Conservation (phyloP, 805 yeast genomes). For the Clavispora santaluciae region DNA sequence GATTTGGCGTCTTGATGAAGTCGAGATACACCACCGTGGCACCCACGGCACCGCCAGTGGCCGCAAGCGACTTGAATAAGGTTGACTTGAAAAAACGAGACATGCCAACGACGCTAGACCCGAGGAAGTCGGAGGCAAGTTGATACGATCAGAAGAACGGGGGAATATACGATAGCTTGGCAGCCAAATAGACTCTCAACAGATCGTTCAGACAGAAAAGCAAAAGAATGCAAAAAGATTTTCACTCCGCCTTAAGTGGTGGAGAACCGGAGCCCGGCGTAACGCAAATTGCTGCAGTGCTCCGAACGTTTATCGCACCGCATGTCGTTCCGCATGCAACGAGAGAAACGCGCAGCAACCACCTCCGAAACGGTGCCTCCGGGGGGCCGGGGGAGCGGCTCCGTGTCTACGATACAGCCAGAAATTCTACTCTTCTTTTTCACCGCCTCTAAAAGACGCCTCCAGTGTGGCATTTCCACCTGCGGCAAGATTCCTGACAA, state of each 20-base stretch:
- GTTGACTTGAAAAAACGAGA: constrained; percentile 18
- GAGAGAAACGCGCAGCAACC: neutral
- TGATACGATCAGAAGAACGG: neutral
- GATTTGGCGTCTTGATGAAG: constrained; percentile 32
- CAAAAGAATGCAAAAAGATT: neutral
- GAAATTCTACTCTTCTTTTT: no score
- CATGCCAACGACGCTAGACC: constrained; percentile 4
- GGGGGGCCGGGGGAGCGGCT: no score
- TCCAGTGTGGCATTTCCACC: no score
- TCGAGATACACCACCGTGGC: constrained; percentile 37
- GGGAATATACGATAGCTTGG: neutral
- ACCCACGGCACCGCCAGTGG: constrained; percentile 30
- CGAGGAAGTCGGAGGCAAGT: neutral
- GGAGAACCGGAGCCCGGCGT: neutral
- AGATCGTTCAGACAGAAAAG: neutral
- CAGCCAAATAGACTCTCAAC: neutral
- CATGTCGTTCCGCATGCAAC: neutral
- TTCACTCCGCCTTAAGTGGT: neutral
- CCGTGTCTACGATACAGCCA: no score
- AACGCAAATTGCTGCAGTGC: neutral
- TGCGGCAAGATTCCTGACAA: neutral
- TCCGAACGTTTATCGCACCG: constrained; percentile 1
- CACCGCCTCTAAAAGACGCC: no score
- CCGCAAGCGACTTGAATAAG: constrained; percentile 28
- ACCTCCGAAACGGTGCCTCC: no score